Base-by-base conservation (phyloP, 129 eudicot species). In the sunflower (Helianthus annuus) region DNA sequence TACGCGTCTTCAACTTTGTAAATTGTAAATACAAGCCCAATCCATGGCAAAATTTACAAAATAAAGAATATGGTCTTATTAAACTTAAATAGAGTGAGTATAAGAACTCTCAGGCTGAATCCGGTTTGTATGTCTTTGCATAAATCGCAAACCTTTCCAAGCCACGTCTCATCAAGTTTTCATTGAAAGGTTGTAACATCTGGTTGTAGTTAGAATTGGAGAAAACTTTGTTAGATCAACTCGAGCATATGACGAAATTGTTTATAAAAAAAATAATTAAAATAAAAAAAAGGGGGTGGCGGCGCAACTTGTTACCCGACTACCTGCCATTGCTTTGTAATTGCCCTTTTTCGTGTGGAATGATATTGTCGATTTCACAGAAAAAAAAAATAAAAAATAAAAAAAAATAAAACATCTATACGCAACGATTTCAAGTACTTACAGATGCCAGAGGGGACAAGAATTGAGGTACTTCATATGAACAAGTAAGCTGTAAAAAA, bases 381-480 rank as follows among this genome's bases (percentile, higher is more conserved):
- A n/a, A n/a, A 27, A 27, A 27, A n/a, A 27, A 27, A 27, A 27
- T 27, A 27, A 27, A n/a, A n/a, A n/a, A n/a, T 27, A 0, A 27
- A 27, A 27, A 15, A n/a, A n/a, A 24, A 15, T 12, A 16, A 52
- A 57, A 19, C 51, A 24, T 54, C 3, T 6, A 54, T 2, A 54
- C 3, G 59, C 58, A 54, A 54, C 4, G 12, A 16, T 54, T 16
- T 54, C 29, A 54, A 54, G 12, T 53, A 79, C 95, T 85, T 93
- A 94, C 98, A 46, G 97, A 82, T 78, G 98, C 96, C 78, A 90
- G 96, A 19, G 96, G 97, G 29, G 52, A 65, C 87, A 91, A 71
- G 40, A 88, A 52, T 64, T 79, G 96, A 71, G 98, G 98, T 22
- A 94, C 93, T 86, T 94, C 97, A 64, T 90, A 94, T 19, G 98